Conservation (phyloP, 345 rosid species). For the Brassica incana region DNA sequence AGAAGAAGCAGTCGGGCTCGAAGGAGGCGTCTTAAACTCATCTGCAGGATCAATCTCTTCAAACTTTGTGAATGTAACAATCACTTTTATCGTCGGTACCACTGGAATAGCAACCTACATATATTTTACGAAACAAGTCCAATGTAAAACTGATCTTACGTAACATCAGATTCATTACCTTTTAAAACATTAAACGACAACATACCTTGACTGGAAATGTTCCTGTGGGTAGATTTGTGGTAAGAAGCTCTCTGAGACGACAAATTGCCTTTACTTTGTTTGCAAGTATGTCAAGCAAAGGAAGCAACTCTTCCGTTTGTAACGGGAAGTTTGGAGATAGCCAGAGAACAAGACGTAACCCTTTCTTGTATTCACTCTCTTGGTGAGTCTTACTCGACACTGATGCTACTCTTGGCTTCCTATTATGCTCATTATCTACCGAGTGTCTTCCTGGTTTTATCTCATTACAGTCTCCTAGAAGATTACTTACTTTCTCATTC, state of each 20-base stretch:
- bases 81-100: slow-evolving; percentile 86
- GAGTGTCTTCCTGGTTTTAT: slow-evolving; percentile 81
- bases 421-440: slow-evolving; percentile 60
- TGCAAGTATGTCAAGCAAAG: slow-evolving; percentile 95
- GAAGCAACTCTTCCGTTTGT: slow-evolving; percentile 91
- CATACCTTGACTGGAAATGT: slow-evolving; percentile 95
- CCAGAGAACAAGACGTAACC: slow-evolving; percentile 91
- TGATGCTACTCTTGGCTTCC: slow-evolving; percentile 54
- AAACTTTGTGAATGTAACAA: slow-evolving; percentile 87
- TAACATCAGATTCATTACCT: not conserved
- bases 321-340: slow-evolving; percentile 82
- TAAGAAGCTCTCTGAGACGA: slow-evolving; percentile 87
- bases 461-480: slow-evolving; percentile 68
- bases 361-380: slow-evolving; percentile 90
- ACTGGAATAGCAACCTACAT: slow-evolving; percentile 94
- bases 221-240: slow-evolving; percentile 90
- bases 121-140: not conserved
- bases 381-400: slow-evolving; percentile 54
- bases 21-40: slow-evolving; percentile 85
- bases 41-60: slow-evolving; percentile 81
- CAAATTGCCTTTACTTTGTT: slow-evolving; percentile 98
- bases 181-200: not conserved
- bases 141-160: not conserved
- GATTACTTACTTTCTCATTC: slow-evolving; percentile 81
- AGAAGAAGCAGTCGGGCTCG: slow-evolving; percentile 60